A percentile compares a stretch with the other conserved stretches of the same genome.
Conservation (phyloP, 768 basidiomycete species). For the Suillus spraguei region DNA sequence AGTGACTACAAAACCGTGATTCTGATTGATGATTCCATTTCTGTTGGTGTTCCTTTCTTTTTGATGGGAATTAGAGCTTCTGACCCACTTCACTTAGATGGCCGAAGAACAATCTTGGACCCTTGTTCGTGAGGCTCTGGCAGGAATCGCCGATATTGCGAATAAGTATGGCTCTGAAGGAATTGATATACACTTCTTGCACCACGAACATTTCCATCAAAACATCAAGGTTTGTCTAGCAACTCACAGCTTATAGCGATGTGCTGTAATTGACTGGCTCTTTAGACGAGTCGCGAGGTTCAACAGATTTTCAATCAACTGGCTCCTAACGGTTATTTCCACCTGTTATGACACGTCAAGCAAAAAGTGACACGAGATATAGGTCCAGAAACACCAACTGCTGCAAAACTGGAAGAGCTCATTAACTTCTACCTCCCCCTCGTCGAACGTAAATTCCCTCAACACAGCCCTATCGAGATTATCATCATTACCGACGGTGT, state of each 20-base stretch:
- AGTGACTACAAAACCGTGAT: constrained; percentile 34
- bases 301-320: constrained; percentile 7
- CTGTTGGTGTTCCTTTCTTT: constrained; percentile 17
- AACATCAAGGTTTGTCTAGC: constrained; percentile 13
- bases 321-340: constrained; percentile 6
- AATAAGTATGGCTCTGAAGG: constrained; percentile 31
- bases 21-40: constrained; percentile 33
- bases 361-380: constrained; percentile 11
- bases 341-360: background rate
- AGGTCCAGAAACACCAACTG: constrained; percentile 30
- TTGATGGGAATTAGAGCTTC: background rate
- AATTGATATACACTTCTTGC: constrained; percentile 38
- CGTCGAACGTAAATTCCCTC: constrained; percentile 17
- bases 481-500: constrained; percentile 33
- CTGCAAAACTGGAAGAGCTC: constrained; percentile 32
- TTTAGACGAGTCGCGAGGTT: constrained; percentile 9
- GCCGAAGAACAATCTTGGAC: constrained; percentile 31
- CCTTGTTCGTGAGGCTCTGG: constrained; percentile 35
- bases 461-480: constrained; percentile 24
- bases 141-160: constrained; percentile 33
- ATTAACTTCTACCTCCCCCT: constrained; percentile 31
- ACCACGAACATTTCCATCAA: constrained; percentile 21
- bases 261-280: background rate
- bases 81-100: constrained; percentile 21
- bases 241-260: background rate